Conservation (phyloP, 331 rosid genomes). For the Acacia pycnantha region DNA sequence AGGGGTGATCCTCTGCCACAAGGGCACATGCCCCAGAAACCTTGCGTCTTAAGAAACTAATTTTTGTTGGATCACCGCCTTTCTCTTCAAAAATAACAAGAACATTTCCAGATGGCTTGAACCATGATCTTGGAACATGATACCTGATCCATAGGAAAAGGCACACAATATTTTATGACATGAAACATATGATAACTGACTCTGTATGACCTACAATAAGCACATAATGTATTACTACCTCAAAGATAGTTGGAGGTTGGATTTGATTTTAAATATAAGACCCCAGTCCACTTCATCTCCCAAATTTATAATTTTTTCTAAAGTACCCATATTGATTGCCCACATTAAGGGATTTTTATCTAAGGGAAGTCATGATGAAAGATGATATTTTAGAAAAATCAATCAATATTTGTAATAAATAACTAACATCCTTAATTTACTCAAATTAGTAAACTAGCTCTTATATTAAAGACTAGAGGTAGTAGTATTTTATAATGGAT, state of each 20-base stretch:
- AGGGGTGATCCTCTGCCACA: conserved; percentile 69
- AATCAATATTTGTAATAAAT: too few species aligned
- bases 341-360: too few species aligned
- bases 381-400: too few species aligned
- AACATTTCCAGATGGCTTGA: conserved; percentile 84
- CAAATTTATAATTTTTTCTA: too few species aligned
- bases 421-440: too few species aligned
- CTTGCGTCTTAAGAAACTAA: conserved; percentile 57
- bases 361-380: too few species aligned
- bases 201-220: too few species aligned
- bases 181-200: background rate
- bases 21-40: conserved; percentile 53
- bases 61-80: conserved; percentile 82
- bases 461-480: background rate
- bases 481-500: background rate
- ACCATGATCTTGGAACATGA: conserved; percentile 96
- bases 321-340: too few species aligned
- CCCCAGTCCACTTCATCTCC: too few species aligned
- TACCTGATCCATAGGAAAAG: conserved; percentile 57
- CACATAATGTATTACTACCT: background rate
- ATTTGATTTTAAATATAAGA: too few species aligned
- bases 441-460: too few species aligned
- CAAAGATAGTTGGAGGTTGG: too few species aligned
- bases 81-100: conserved; percentile 88
- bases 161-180: background rate